Evolutionary conservation across 192 early-diverging fungal species (phyloP), one percentile per base, ranked within the genome.

Genomic region (Backusella liffmaniae): DNA sequence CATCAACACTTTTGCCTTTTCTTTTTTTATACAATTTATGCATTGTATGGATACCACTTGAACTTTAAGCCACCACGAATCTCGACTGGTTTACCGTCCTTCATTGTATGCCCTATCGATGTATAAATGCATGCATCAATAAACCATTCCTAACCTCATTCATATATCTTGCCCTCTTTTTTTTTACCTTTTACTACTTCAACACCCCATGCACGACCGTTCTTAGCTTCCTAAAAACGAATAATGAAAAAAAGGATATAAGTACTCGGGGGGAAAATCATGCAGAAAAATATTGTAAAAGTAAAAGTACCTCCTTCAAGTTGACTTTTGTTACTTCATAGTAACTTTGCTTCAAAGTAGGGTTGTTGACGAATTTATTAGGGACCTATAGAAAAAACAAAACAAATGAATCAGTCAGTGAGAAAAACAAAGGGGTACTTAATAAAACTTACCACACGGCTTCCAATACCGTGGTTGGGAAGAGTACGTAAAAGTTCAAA

Each of bases 271-370:
- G 12, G 13, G 1, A 44, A 44, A 23, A 32, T 32, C 3, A 51
- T 51, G 6, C 23, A 13, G 23, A 18, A 44, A 5, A 49, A 71
- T 9, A 34, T 72, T 15, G 2, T 0, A 51, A n/a, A 7, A 32
- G 15, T 39, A 12, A 21, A 51, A 34, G 12, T 76, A 76, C 75
- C 29, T 37, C 62, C 36, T 75, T 75, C 42, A 75, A 68, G 74
- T 68, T 67, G 5, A 75, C 74, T 51, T 75, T 75, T n/a, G 74
- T 75, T 34, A 75, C 74, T 68, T 75, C 74, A 68, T 75, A 75
- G 49, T 75, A 75, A 51, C 74, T 75, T 41, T 75, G 30, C 3
- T 75, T 67, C 29, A 75, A 30, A 8, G 66, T 68, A 35, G 74
- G 66, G 35, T 68, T 75, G 12, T 75, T 75, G 53, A 75, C 9